These are phyloP conservation scores for Corylus heterophylla DNA, from an alignment of 306 rosid genomes.

Conservation along the genomic window DNA sequence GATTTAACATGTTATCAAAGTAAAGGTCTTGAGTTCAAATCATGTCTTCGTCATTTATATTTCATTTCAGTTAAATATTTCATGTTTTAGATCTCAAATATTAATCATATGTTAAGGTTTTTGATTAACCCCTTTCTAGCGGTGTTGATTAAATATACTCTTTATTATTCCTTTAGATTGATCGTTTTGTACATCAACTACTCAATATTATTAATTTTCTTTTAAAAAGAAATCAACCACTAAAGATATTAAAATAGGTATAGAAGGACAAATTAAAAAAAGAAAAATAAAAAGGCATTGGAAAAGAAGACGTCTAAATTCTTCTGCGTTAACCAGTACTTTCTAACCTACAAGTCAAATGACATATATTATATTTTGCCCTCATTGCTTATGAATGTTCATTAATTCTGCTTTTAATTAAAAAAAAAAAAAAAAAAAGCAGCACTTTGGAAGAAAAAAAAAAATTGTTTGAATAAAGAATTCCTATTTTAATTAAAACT, in stretches of 20 bases:
- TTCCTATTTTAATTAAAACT: neutral
- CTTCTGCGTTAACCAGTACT: conserved; percentile 26
- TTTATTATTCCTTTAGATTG: neutral
- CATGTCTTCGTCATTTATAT: no score
- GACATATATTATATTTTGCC: conserved; percentile 11
- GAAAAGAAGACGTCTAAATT: conserved; percentile 38
- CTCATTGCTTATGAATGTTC: conserved; percentile 24
- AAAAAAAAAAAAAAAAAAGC: neutral
- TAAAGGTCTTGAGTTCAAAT: no score
- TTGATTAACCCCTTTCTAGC: no score
- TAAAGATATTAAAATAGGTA: conserved; percentile 10
- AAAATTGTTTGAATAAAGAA: neutral
- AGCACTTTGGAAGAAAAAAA: conserved; percentile 24
- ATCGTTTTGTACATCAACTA: neutral
- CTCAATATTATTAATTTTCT: neutral
- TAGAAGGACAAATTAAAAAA: neutral
- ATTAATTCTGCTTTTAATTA: conserved; percentile 13
- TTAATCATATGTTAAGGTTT: no score
- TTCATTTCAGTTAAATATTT: no score
- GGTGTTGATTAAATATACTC: neutral
- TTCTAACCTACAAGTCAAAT: conserved; percentile 19
- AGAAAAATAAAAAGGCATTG: neutral
- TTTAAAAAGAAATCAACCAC: neutral
- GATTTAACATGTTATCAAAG: no score
- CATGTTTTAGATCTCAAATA: no score